These are phyloP conservation scores for Acer saccharum DNA, from an alignment of 345 rosid genomes.

Conservation along the genomic window DNA sequence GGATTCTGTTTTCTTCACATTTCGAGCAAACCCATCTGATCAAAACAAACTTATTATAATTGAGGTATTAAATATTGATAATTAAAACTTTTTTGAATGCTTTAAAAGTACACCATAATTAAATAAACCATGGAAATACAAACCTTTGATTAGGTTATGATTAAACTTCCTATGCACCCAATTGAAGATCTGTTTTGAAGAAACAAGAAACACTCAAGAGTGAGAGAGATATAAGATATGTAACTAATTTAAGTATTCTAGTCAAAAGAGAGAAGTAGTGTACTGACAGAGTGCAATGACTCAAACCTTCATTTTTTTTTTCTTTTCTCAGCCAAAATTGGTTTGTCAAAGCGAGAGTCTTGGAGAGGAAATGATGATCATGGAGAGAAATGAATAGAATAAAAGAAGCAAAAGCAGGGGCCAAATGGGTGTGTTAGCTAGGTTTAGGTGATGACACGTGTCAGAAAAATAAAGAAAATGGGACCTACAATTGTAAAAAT, in stretches of 20 bases:
- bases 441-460: constrained; percentile 40
- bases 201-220: constrained; percentile 9
- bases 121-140: not conserved
- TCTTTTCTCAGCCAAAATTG: constrained; percentile 3
- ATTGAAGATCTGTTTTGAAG: constrained; percentile 64
- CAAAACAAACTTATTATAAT: not conserved
- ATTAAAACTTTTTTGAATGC: not conserved
- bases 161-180: constrained; percentile 85
- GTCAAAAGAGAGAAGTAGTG: not conserved
- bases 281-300: not conserved
- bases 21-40: constrained; percentile 47
- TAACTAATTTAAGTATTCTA: no score
- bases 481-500: constrained; percentile 31
- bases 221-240: not conserved
- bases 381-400: not conserved
- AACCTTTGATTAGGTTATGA: constrained; percentile 69
- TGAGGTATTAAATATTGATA: no score
- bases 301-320: constrained; percentile 54
- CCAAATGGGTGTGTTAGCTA: constrained; percentile 8
- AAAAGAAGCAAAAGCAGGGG: constrained; percentile 20
- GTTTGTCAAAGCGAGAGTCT: constrained; percentile 9
- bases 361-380: constrained; percentile 1
- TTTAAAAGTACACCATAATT: not conserved
- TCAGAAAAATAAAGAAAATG: constrained; percentile 28
- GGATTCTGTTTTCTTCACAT: constrained; percentile 53